A percentile compares a stretch with the other conserved stretches of the same genome.
Evolutionary conservation across 495 filamentous ascomycete species (phyloP).

Genomic region (Tuber aestivum): DNA sequence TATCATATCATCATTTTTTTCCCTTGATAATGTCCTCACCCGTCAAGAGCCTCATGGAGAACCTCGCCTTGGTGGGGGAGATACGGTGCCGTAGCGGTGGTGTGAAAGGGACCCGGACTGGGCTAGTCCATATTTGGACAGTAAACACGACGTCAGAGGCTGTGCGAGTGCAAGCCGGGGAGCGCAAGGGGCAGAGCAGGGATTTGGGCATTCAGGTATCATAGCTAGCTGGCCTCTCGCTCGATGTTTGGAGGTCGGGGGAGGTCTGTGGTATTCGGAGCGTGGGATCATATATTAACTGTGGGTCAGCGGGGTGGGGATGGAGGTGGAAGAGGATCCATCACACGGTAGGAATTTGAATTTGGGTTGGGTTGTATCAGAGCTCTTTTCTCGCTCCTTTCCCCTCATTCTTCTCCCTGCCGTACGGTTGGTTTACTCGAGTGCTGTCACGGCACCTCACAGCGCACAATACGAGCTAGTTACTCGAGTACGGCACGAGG

Average conservation of each 20-base stretch:
- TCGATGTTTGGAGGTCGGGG: neutral
- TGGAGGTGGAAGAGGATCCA: no score
- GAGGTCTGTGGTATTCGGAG: neutral
- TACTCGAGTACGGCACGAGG: neutral
- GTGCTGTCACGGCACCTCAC: no score
- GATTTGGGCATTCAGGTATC: neutral
- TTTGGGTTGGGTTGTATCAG: neutral
- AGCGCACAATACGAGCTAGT: no score
- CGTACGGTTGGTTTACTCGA: no score
- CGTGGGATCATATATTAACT: no score
- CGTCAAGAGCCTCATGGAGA: conserved; percentile 16
- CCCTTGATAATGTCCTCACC: neutral
- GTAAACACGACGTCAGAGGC: neutral
- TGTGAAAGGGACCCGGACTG: neutral
- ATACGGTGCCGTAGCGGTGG: neutral
- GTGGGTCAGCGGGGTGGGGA: no score
- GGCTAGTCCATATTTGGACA: neutral
- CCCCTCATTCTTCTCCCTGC: neutral
- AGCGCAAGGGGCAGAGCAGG: neutral
- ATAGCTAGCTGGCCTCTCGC: neutral
- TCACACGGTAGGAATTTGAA: neutral
- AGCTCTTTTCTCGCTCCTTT: neutral
- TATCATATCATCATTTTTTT: no score
- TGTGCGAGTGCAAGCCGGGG: neutral
- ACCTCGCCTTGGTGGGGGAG: conserved; percentile 40